A percentile compares a stretch with the other conserved stretches of the same genome.
Conservation (phyloP, 768 basidiomycete species). For the Pleurotus pulmonarius region DNA sequence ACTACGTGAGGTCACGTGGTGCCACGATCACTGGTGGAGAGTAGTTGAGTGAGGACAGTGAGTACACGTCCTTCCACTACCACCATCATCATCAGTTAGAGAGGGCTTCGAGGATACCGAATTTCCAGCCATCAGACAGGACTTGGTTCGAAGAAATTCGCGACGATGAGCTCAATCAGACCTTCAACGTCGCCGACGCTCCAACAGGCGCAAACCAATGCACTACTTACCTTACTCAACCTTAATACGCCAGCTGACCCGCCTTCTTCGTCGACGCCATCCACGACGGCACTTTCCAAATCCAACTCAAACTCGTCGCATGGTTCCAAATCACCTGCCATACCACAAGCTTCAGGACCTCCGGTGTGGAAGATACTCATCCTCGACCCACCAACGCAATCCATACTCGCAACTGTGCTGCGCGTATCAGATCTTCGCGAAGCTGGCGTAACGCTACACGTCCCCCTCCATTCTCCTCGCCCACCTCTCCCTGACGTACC, state of each 20-base stretch:
- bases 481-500: slow-evolving; percentile 94
- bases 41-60: background rate
- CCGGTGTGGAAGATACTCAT: slow-evolving; percentile 97
- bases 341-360: slow-evolving; percentile 54
- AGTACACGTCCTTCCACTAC: background rate
- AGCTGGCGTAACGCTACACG: slow-evolving; percentile 95
- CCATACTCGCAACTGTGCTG: slow-evolving; percentile 91
- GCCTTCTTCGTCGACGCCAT: background rate
- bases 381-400: slow-evolving; percentile 93
- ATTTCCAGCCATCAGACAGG: background rate
- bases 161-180: background rate
- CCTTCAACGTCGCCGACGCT: slow-evolving; percentile 43
- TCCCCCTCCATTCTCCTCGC: slow-evolving; percentile 87
- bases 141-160: background rate
- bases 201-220: slow-evolving; percentile 84
- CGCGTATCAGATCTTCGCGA: slow-evolving; percentile 96
- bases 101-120: background rate
- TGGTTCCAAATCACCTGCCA: background rate
- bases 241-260: slow-evolving; percentile 64
- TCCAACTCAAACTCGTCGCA: background rate
- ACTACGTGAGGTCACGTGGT: background rate
- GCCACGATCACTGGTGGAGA: background rate
- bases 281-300: background rate
- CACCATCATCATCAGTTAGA: background rate
- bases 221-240: slow-evolving; percentile 82